A percentile compares a stretch with the other conserved stretches of the same genome.
Conservation (phyloP, 129 eudicot species). For the Solidago caesia region DNA sequence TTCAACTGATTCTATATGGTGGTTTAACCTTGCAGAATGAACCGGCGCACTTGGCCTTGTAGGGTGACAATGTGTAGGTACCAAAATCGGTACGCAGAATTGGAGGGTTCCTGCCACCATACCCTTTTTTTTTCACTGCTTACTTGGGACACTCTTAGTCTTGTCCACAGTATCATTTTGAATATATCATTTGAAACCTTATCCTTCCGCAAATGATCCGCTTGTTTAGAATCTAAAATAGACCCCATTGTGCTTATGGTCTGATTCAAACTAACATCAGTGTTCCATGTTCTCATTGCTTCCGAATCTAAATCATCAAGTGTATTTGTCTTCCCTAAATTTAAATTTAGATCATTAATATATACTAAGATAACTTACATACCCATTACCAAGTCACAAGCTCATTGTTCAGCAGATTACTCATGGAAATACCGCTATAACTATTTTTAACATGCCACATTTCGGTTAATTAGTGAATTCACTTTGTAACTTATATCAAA, state of each 20-base stretch:
- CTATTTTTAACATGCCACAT: neutral
- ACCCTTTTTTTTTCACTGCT: no score
- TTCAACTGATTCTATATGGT: no score
- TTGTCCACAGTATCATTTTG: conserved; percentile 20
- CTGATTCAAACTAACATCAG: conserved; percentile 23
- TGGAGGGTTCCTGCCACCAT: no score
- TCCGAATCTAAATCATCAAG: conserved; percentile 24
- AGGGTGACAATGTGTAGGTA: no score
- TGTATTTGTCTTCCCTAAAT: conserved; percentile 39
- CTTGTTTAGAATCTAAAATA: conserved; percentile 30
- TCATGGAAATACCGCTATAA: neutral
- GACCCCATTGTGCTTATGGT: conserved; percentile 30
- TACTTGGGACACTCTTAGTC: conserved; percentile 32
- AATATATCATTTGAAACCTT: conserved; percentile 28
- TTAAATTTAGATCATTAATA: neutral
- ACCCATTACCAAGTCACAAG: conserved; percentile 10
- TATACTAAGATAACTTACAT: neutral
- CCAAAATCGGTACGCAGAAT: no score
- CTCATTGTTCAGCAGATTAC: conserved; percentile 6
- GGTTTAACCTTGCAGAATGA: no score
- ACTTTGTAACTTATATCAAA: neutral
- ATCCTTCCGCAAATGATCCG: conserved; percentile 33
- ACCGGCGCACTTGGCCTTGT: no score
- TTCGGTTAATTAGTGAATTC: conserved; percentile 13
- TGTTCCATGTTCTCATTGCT: conserved; percentile 2